phyloP scores from a whole-genome alignment of 1,284 basidiomycete species.

The Amylostereum areolatum region DNA sequence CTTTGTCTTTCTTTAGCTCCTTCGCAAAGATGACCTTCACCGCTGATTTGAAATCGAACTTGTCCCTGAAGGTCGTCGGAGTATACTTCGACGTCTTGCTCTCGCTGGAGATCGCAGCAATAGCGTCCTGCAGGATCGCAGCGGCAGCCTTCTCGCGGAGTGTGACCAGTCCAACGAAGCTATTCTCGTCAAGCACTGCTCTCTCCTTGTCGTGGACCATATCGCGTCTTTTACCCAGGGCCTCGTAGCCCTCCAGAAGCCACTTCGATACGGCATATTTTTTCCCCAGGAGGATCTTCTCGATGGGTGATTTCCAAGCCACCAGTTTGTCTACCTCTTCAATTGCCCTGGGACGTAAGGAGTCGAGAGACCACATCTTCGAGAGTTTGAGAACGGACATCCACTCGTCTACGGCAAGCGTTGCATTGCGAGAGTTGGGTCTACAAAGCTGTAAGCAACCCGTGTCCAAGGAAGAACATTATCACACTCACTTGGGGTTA shows the following conservation, averaged over 20 bases:
- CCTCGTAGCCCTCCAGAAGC: background rate
- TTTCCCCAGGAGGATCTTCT: background rate
- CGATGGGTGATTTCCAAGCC: background rate
- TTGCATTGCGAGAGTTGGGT: no score
- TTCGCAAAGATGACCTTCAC: no score
- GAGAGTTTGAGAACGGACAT: conserved; percentile 8
- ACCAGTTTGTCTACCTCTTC: background rate
- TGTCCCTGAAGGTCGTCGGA: no score
- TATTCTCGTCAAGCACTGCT: background rate
- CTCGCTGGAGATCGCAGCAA: no score
- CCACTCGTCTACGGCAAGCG: conserved; percentile 6
- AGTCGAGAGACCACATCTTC: conserved; percentile 6
- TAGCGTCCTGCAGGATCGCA: no score
- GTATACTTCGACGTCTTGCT: no score
- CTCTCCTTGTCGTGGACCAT: background rate
- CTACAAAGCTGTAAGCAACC: no score
- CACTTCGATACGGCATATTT: background rate
- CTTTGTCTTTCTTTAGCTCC: no score
- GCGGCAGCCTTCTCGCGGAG: background rate
- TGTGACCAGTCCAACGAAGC: background rate
- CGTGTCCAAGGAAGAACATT: no score
- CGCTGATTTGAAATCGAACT: no score
- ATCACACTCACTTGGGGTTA: no score
- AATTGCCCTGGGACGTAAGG: background rate
- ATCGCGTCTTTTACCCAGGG: background rate